phyloP scores from a whole-genome alignment of 1,284 basidiomycete species.

The Boletellus sp. region DNA sequence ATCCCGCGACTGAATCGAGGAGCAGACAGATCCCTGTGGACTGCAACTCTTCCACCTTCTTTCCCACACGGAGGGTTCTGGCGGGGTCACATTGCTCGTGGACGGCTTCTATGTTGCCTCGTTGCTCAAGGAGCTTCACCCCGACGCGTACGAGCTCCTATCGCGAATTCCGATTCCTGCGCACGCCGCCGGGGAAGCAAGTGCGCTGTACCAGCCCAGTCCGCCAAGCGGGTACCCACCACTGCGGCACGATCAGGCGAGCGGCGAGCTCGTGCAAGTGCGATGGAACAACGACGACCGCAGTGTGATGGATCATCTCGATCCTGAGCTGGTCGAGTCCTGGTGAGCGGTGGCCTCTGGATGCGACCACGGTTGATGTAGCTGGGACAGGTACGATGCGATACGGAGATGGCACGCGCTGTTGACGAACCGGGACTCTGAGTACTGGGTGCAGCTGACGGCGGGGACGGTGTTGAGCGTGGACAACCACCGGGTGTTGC shows the following conservation, averaged over 20 bases:
- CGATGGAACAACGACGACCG: conserved; percentile 96
- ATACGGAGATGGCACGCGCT: conserved; percentile 76
- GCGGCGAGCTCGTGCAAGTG: conserved; percentile 71
- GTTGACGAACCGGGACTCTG: conserved; percentile 75
- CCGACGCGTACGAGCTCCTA: conserved; percentile 70
- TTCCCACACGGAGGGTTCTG: conserved; percentile 76
- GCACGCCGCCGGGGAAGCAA: conserved; percentile 84
- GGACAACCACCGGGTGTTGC: conserved; percentile 93
- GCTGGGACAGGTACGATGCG: conserved; percentile 69
- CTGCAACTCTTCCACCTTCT: conserved; percentile 95
- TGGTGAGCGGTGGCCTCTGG: conserved; percentile 48
- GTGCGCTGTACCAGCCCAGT: conserved; percentile 60
- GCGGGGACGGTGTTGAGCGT: conserved; percentile 74
- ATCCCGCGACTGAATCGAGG: conserved; percentile 13
- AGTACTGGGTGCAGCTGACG: conserved; percentile 87
- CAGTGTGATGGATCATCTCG: conserved; percentile 68
- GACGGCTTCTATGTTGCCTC: conserved; percentile 93
- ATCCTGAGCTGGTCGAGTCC: conserved; percentile 56
- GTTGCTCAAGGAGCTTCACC: conserved; percentile 70
- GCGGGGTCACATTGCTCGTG: conserved; percentile 87
- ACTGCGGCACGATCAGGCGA: conserved; percentile 58
- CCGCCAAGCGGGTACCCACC: conserved; percentile 63
- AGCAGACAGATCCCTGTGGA: conserved; percentile 85
- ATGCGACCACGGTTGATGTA: conserved; percentile 4
- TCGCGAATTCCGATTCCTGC: conserved; percentile 70